Conservation (phyloP, 1,284 basidiomycete species). For the Rhizopogon hawkerae region DNA sequence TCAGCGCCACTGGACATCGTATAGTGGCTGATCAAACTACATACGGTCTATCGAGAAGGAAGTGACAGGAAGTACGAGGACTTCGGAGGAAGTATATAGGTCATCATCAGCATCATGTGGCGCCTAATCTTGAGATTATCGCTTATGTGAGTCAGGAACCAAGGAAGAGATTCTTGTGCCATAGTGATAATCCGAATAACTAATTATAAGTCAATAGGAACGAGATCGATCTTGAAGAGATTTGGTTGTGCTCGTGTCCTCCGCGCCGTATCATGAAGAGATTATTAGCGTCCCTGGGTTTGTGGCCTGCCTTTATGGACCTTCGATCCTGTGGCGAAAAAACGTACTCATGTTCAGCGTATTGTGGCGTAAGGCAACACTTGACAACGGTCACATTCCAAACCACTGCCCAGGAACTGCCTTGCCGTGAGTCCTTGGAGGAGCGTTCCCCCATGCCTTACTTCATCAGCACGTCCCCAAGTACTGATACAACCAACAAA, state of each 20-base stretch:
- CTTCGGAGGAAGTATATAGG: too few relatives aligned
- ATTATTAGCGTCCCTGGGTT: not conserved
- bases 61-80: not conserved
- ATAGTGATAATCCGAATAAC: not conserved
- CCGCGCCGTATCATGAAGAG: not conserved
- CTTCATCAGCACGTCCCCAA: not conserved
- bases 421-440: not conserved
- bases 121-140: not conserved
- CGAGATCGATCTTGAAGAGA: not conserved
- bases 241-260: not conserved
- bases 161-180: not conserved
- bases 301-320: not conserved
- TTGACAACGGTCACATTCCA: slow-evolving; percentile 1
- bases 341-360: not conserved
- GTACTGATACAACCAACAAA: not conserved
- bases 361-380: not conserved
- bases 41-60: not conserved
- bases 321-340: not conserved
- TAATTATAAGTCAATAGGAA: not conserved
- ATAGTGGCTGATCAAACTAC: not conserved
- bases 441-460: not conserved
- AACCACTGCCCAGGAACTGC: not conserved
- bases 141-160: not conserved
- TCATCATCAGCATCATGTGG: not conserved
- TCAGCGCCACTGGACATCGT: not conserved